These are phyloP conservation scores for Cinchona pubescens DNA, from an alignment of 257 asterid species.

Conservation along the genomic window DNA sequence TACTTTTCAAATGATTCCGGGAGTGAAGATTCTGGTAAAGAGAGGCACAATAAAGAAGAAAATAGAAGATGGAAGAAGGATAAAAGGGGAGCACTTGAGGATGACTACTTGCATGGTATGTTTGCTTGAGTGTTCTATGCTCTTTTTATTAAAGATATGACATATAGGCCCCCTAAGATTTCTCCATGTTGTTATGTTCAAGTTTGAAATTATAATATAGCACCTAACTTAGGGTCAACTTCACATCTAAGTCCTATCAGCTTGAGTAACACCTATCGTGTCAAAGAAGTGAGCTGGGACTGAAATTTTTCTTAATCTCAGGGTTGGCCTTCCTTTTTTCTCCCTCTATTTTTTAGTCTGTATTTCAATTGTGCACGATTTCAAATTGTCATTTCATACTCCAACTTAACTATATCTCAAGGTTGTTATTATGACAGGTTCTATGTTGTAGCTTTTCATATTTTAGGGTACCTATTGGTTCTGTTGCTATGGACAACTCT, in stretches of 20 bases:
- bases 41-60: constrained; percentile 21
- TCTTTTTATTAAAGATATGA: not conserved
- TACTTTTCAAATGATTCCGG: constrained; percentile 29
- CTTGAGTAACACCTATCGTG: not conserved
- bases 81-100: constrained; percentile 17
- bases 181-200: not conserved
- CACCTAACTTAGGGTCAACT: not conserved
- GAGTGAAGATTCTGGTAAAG: constrained; percentile 34
- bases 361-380: not conserved
- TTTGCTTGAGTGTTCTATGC: not conserved
- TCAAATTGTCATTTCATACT: not conserved
- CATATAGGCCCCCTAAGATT: not conserved
- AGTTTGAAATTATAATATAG: not conserved
- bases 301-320: not conserved
- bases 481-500: not conserved
- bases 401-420: not conserved
- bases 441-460: not conserved
- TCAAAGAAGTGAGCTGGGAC: not conserved
- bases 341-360: not conserved
- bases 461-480: not conserved
- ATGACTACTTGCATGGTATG: constrained; percentile 32
- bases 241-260: too few relatives aligned
- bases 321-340: not conserved
- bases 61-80: constrained; percentile 23
- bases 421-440: not conserved